Percentiles rank a stretch among this genome's conserved stretches.
These are phyloP conservation scores for Forsythia suspensa DNA, from an alignment of 257 asterid species.

Conservation along the genomic window DNA sequence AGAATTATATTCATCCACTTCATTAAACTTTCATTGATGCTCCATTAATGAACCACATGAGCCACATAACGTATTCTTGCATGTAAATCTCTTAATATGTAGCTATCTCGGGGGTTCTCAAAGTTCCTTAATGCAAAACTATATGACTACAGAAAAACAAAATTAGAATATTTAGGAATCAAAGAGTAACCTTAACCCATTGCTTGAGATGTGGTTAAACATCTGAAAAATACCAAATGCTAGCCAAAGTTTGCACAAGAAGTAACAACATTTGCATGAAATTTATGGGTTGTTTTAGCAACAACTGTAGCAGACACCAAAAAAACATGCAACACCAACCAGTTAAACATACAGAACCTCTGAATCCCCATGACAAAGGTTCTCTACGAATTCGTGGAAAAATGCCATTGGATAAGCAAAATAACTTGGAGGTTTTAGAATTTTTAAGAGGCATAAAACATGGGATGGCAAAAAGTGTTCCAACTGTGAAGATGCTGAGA, in stretches of 20 bases:
- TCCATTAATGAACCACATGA: too few relatives aligned
- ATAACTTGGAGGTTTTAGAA: constrained; percentile 16
- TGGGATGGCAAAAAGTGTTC: constrained; percentile 50
- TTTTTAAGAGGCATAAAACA: constrained; percentile 56
- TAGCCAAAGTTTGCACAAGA: constrained; percentile 58
- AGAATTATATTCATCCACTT: too few relatives aligned
- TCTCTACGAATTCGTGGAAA: not conserved
- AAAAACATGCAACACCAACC: constrained; percentile 65
- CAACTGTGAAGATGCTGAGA: constrained; percentile 50
- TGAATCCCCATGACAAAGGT: constrained; percentile 13
- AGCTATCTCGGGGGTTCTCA: not conserved
- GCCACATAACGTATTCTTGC: too few relatives aligned
- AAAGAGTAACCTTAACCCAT: constrained; percentile 82
- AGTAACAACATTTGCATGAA: constrained; percentile 58
- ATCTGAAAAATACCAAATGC: constrained; percentile 36
- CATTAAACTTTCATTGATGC: too few relatives aligned
- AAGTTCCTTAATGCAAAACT: constrained; percentile 3
- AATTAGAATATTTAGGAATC: not conserved
- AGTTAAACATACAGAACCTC: constrained; percentile 45
- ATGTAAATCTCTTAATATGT: not conserved
- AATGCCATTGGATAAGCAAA: constrained; percentile 28
- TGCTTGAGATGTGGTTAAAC: constrained; percentile 40
- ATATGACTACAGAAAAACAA: not conserved
- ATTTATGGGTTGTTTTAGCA: constrained; percentile 80
- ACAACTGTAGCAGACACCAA: constrained; percentile 82